Evolutionary conservation across 2,329 filamentous ascomycete species (phyloP).

Genomic region (Ophioceras dolichostomum): DNA sequence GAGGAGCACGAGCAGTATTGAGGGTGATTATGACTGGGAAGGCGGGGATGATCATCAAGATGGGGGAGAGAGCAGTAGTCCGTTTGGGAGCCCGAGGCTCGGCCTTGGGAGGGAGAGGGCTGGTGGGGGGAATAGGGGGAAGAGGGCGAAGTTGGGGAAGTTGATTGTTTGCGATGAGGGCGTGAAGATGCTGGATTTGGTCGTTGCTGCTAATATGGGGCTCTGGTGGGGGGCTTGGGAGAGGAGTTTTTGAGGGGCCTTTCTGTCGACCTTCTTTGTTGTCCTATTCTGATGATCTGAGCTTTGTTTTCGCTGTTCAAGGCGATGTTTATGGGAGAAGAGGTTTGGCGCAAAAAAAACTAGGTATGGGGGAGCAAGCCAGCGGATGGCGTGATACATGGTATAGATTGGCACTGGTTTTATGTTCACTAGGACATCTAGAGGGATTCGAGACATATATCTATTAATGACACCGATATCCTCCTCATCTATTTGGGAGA

Average conservation of each 20-base stretch:
- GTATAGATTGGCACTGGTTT: too few species aligned
- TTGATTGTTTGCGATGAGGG: constrained; percentile 82
- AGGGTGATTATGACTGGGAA: constrained; percentile 25
- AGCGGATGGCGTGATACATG: too few species aligned
- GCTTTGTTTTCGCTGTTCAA: background rate
- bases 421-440: too few species aligned
- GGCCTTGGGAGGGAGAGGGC: constrained; percentile 72
- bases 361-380: too few species aligned
- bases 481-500: too few species aligned
- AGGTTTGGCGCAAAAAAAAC: too few species aligned
- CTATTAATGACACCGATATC: too few species aligned
- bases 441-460: too few species aligned
- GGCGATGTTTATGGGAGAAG: too few species aligned
- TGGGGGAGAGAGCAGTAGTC: background rate
- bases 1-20: too few species aligned
- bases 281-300: background rate
- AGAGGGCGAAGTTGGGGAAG: constrained; percentile 86
- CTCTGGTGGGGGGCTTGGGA: constrained; percentile 91
- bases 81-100: constrained; percentile 22
- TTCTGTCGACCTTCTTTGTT: background rate
- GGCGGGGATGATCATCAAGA: constrained; percentile 25
- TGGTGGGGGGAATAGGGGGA: constrained; percentile 75
- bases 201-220: constrained; percentile 83
- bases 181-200: constrained; percentile 86
- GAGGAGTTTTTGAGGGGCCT: constrained; percentile 23